Percentiles rank a stretch among this genome's conserved stretches.
Conservation (phyloP, 768 basidiomycete genomes). For the Botryobasidium botryosum region DNA sequence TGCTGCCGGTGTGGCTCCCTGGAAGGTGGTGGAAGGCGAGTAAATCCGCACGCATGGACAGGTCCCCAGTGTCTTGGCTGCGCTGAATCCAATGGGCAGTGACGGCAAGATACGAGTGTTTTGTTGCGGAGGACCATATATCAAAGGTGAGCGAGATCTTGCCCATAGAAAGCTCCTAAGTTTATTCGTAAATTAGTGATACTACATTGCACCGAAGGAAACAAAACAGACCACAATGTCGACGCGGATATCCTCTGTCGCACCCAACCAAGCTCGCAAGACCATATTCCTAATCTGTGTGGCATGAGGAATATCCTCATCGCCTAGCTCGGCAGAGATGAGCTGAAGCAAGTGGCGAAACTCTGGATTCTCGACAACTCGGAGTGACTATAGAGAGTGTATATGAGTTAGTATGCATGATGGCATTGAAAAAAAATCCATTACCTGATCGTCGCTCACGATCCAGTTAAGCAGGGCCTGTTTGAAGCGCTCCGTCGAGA, state of each 20-base stretch:
- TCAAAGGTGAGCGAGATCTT: constrained; percentile 4
- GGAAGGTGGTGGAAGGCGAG: constrained; percentile 4
- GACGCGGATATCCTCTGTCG: too few relatives aligned
- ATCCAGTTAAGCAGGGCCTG: too few relatives aligned
- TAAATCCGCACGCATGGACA: background rate
- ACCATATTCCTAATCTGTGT: background rate
- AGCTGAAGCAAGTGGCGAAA: background rate
- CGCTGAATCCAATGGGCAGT: constrained; percentile 2
- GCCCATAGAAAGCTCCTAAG: too few relatives aligned
- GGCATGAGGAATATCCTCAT: background rate
- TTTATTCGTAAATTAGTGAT: too few relatives aligned
- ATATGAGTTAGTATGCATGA: too few relatives aligned
- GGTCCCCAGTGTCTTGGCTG: background rate
- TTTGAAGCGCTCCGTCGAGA: too few relatives aligned
- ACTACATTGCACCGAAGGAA: too few relatives aligned
- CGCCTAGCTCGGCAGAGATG: background rate
- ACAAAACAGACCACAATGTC: too few relatives aligned
- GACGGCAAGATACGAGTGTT: constrained; percentile 5
- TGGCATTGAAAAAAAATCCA: too few relatives aligned
- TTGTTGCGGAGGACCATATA: background rate
- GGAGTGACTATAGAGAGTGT: background rate
- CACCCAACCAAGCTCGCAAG: background rate
- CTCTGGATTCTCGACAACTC: background rate
- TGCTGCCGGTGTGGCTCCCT: background rate
- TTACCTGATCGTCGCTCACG: too few relatives aligned